Percentiles rank a stretch among this genome's conserved stretches.
Conservation (phyloP, 2,329 filamentous ascomycete genomes). For the Lizonia empirigonia region DNA sequence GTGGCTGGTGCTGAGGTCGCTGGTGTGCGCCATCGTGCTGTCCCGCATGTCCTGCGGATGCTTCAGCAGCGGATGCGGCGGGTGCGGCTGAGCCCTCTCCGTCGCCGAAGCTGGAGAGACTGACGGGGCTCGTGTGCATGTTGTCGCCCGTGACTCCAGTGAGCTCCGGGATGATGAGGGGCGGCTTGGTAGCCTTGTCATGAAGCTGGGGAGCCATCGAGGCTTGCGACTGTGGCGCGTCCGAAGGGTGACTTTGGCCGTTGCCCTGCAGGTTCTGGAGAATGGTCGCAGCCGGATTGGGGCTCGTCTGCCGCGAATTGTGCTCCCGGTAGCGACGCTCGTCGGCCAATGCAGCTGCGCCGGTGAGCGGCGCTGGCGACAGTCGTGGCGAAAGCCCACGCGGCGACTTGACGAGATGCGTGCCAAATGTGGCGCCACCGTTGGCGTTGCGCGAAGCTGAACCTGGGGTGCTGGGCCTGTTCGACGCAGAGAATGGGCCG, state of each 20-base stretch:
- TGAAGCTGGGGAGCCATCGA: constrained; percentile 57
- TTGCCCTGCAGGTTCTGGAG: constrained; percentile 53
- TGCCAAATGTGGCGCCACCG: constrained; percentile 41
- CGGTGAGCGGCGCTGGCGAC: constrained; percentile 53
- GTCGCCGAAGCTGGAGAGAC: constrained; percentile 60
- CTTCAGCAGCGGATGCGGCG: constrained; percentile 58
- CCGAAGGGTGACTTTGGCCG: constrained; percentile 46
- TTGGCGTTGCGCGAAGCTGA: constrained; percentile 36
- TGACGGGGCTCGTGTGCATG: constrained; percentile 60
- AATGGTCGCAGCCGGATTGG: constrained; percentile 54
- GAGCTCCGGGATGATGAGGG: constrained; percentile 56
- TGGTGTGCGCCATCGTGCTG: constrained; percentile 46
- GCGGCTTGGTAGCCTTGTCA: constrained; percentile 52
- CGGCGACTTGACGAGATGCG: constrained; percentile 51
- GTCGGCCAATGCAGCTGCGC: constrained; percentile 56
- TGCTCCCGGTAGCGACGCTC: constrained; percentile 53
- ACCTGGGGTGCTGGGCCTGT: constrained; percentile 49
- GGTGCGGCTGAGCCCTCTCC: constrained; percentile 54
- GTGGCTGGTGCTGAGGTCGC: constrained; percentile 24
- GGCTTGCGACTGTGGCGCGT: constrained; percentile 51
- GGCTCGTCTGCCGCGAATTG: constrained; percentile 53
- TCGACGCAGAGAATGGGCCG: constrained; percentile 48
- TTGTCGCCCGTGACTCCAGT: constrained; percentile 48
- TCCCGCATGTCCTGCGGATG: constrained; percentile 51
- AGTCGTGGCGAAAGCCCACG: constrained; percentile 49